Conservation (phyloP, 2,329 filamentous ascomycete species). For the Sarocladium brachiariae region DNA sequence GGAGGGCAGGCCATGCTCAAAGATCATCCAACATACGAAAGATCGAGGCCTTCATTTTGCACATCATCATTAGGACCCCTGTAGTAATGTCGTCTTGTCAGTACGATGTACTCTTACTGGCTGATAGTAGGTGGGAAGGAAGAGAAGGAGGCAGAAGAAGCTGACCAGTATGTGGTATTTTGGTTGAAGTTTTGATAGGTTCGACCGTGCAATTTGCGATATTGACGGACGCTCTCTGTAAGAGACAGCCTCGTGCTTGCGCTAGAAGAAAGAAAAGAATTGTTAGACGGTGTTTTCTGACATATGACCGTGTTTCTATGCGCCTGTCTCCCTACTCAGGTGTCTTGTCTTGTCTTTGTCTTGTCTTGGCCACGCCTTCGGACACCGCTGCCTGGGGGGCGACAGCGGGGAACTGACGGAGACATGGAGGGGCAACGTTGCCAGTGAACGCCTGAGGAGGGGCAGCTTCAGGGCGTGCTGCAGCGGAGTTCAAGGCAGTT, state of each 20-base stretch:
- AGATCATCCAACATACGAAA: constrained; percentile 12
- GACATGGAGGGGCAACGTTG: neutral
- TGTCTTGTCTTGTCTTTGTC: neutral
- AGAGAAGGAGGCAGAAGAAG: too few relatives aligned
- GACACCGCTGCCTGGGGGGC: too few relatives aligned
- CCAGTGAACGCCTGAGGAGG: neutral
- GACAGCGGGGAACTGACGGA: too few relatives aligned
- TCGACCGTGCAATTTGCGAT: constrained; percentile 23
- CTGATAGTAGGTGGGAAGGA: neutral
- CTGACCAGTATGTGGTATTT: constrained; percentile 15
- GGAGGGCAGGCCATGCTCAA: neutral
- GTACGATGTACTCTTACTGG: neutral
- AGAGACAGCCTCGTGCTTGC: constrained; percentile 6
- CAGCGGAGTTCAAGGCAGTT: neutral
- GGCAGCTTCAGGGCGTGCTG: neutral
- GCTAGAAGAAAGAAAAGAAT: neutral
- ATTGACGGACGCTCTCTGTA: constrained; percentile 19
- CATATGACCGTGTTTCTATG: too few relatives aligned
- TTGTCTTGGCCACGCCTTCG: too few relatives aligned
- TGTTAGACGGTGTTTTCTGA: neutral
- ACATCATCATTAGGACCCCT: constrained; percentile 22
- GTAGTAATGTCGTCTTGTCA: too few relatives aligned
- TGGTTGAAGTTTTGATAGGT: constrained; percentile 21
- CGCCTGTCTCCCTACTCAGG: too few relatives aligned
- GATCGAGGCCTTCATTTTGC: constrained; percentile 20